Evolutionary conservation across 306 rosid species (phyloP).

Genomic region (Quercus dentata): DNA sequence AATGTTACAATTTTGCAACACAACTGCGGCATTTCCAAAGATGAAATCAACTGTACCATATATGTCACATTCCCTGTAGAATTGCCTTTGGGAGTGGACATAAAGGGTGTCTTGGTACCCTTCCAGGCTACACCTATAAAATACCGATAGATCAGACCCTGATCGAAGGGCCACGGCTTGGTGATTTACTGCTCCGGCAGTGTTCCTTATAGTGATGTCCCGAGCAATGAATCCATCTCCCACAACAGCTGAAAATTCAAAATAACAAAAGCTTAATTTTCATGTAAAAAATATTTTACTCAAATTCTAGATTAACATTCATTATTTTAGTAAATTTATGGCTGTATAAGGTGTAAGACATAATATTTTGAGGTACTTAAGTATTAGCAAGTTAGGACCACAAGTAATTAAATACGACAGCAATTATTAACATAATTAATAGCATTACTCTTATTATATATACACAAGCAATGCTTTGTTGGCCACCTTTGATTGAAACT

Average conservation of each 20-base stretch:
- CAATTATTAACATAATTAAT: no score
- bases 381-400: no score
- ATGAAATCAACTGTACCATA: constrained; percentile 86
- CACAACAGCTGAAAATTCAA: constrained; percentile 43
- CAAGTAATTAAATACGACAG: no score
- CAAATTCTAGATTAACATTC: no score
- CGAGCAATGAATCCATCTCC: constrained; percentile 77
- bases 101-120: constrained; percentile 84
- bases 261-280: neutral
- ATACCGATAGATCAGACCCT: constrained; percentile 73
- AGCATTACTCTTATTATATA: no score
- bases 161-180: constrained; percentile 95
- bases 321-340: no score
- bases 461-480: no score
- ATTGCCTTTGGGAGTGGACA: constrained; percentile 67
- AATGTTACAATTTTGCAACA: constrained; percentile 67
- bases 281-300: no score
- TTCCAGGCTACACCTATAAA: constrained; percentile 65
- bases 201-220: constrained; percentile 78
- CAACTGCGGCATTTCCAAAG: constrained; percentile 79
- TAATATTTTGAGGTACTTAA: no score
- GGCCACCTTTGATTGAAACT: no score
- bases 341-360: no score
- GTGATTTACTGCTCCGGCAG: constrained; percentile 71
- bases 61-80: constrained; percentile 69